Evolutionary conservation across 108 stramenopile genomes (phyloP).

Genomic region (Skeletonema costatum): DNA sequence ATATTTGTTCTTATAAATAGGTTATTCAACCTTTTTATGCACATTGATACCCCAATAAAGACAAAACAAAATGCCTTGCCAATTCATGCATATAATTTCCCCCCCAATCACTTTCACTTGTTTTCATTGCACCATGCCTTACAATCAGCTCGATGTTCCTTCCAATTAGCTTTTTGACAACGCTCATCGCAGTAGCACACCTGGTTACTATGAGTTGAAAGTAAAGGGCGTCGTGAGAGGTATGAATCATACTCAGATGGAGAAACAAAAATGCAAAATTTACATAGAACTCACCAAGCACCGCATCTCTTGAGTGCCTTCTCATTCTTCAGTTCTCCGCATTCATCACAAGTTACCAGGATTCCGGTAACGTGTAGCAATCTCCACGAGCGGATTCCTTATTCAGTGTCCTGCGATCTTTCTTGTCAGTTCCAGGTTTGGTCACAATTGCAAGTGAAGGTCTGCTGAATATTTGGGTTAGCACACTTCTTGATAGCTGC

Average conservation of each 20-base stretch:
- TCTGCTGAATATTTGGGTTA: not conserved
- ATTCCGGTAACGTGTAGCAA: not conserved
- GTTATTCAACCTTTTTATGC: not conserved
- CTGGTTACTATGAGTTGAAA: not conserved
- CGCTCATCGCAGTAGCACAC: not conserved
- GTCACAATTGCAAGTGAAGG: not conserved
- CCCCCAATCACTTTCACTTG: not conserved
- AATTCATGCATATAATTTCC: not conserved
- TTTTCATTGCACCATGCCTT: not conserved
- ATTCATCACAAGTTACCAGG: not conserved
- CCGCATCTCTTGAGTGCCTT: constrained; percentile 6
- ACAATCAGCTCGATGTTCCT: not conserved
- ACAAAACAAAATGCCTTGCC: not conserved
- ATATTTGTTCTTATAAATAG: not conserved
- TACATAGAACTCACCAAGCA: constrained; percentile 1
- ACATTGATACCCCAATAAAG: not conserved
- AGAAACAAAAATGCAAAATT: not conserved
- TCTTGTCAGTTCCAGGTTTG: not conserved
- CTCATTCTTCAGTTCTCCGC: not conserved
- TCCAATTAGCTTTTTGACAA: not conserved
- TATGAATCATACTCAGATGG: no score
- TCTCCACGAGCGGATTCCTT: not conserved
- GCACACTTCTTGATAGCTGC: constrained; percentile 5
- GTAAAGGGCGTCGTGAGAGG: no score
- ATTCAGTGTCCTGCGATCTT: not conserved